These are phyloP conservation scores for Aurantiochytrium sp. DNA, from an alignment of 108 stramenopile species.

Conservation along the genomic window DNA sequence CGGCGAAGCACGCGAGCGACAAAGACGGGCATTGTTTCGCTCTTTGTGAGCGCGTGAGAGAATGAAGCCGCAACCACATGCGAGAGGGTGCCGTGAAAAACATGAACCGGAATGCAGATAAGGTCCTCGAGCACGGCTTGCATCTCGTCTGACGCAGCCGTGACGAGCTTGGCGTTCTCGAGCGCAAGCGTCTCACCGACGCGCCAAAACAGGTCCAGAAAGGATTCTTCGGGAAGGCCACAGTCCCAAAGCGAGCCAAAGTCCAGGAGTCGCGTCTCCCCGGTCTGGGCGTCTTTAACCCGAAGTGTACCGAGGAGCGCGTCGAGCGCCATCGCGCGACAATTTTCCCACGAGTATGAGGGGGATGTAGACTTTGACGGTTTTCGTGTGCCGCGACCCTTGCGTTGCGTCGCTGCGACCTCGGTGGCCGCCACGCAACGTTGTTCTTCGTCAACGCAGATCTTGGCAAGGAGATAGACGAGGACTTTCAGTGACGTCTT, in stretches of 20 bases:
- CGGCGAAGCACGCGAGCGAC: neutral
- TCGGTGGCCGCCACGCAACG: neutral
- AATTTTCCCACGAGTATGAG: neutral
- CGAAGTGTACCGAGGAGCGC: neutral
- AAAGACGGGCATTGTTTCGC: conserved; percentile 4
- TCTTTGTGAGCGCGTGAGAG: neutral
- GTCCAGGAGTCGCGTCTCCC: neutral
- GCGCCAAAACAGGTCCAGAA: neutral
- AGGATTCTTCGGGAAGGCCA: neutral
- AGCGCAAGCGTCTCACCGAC: neutral
- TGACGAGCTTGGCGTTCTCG: neutral
- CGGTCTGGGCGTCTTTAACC: neutral
- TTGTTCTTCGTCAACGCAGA: neutral
- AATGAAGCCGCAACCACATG: neutral
- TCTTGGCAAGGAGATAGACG: neutral
- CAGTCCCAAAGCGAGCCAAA: neutral
- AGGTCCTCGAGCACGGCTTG: neutral
- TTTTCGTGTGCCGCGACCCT: neutral
- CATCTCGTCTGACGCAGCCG: neutral
- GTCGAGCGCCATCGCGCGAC: neutral
- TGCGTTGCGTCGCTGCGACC: neutral
- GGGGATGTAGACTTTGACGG: neutral
- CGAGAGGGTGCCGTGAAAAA: neutral
- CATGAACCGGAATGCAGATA: neutral
- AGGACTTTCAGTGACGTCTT: neutral